Base-by-base conservation (phyloP, 2,329 filamentous ascomycete species). In the Fusarium avenaceum region DNA sequence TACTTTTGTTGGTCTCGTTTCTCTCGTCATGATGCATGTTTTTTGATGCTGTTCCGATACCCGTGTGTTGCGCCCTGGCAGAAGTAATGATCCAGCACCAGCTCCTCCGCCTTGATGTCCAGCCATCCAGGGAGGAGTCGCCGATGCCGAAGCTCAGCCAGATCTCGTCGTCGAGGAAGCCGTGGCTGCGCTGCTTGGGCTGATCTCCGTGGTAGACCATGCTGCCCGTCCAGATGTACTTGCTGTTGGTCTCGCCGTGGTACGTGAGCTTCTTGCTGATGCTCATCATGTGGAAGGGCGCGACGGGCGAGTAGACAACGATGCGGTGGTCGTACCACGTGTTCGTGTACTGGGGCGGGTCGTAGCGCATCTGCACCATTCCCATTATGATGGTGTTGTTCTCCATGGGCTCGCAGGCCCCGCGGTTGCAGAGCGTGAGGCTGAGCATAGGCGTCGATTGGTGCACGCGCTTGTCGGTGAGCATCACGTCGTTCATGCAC, bases 391-490 rank as follows among this genome's bases (percentile, higher is more conserved):
- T 54, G 3, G 69, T 71, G 49, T 71, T 71, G n/a, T 67, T 55
- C 22, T 49, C 47, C 47, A 45, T 52, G n/a, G 69, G 69, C 40
- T 70, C 51, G 40, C 69, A 71, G 0, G 45, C 15, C 17, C 63
- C 66, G 39, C 69, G 69, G 28, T 72, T 62, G 66, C 69, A 71
- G 1, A 71, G 58, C 1, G 69, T 71, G 7, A 71, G 26, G 24
- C 69, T 72, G 22, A 71, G 66, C 69, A 71, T 71, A 15, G 69
- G 69, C n/a, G 69, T 72, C 22, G 69, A 72, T 42, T 71, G 69
- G 22, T 71, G 69, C 4, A 71, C 69, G 5, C 64, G 56, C 38
- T 56, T 58, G 33, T 71, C 51, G n/a, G 66, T 57, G n/a, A 70
- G 63, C 69, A 72, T 71, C 9, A 71, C 69, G 13, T 71, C 69